These are phyloP conservation scores for Boletellus sp. DNA, from an alignment of 768 basidiomycete genomes.

Conservation along the genomic window DNA sequence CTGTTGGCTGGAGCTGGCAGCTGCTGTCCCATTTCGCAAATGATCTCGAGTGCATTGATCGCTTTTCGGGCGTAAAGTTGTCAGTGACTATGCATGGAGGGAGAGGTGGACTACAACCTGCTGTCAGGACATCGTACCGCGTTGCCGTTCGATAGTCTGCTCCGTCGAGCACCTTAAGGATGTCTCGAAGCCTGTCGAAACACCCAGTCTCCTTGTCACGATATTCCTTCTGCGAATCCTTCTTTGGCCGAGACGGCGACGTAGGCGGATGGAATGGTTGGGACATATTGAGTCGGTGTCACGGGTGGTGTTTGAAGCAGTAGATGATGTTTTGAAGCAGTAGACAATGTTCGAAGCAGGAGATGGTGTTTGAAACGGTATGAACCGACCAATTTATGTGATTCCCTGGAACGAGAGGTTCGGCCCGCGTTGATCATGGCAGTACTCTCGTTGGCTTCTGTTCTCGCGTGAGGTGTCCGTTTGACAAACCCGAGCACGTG, in stretches of 20 bases:
- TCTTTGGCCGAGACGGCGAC: slow-evolving; percentile 10
- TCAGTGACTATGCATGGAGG: background rate
- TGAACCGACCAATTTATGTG: too few relatives aligned
- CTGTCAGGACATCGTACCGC: slow-evolving; percentile 19
- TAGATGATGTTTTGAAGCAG: too few relatives aligned
- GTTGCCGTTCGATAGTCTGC: slow-evolving; percentile 8
- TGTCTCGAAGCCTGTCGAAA: slow-evolving; percentile 15
- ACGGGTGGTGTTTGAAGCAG: too few relatives aligned
- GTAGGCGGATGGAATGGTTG: background rate
- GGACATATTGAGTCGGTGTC: too few relatives aligned
- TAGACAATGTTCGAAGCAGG: too few relatives aligned
- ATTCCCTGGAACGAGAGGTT: too few relatives aligned
- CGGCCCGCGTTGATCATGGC: too few relatives aligned
- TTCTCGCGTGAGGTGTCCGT: too few relatives aligned
- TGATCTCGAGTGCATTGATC: slow-evolving; percentile 3
- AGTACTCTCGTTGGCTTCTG: too few relatives aligned
- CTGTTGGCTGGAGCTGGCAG: background rate
- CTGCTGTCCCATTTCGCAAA: too few relatives aligned
- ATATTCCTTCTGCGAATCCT: slow-evolving; percentile 18
- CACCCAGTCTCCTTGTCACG: slow-evolving; percentile 21
- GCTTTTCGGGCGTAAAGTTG: slow-evolving; percentile 5
- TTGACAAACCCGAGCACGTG: too few relatives aligned
- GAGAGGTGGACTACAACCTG: slow-evolving; percentile 8
- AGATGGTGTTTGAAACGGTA: too few relatives aligned
- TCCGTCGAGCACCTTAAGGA: slow-evolving; percentile 12